Conservation (phyloP, 345 rosid species). For the Euphorbia pulcherrima region DNA sequence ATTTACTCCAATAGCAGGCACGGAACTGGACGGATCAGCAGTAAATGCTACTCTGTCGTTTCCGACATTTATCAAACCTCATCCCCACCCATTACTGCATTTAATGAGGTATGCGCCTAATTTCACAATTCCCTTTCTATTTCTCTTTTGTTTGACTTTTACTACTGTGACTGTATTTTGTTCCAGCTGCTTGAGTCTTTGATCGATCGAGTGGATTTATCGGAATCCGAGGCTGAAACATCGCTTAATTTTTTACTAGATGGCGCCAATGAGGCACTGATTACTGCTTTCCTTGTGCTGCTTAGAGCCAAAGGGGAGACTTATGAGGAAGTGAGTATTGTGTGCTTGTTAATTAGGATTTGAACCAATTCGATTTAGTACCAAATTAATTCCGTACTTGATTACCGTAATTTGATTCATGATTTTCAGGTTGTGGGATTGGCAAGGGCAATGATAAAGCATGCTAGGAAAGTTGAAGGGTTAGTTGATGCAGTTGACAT, state of each 20-base stretch:
- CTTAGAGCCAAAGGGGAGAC: conserved; percentile 97
- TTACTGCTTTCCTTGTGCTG: conserved; percentile 83
- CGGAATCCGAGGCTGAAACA: conserved; percentile 72
- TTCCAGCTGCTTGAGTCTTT: conserved; percentile 57
- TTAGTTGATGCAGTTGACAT: conserved; percentile 69
- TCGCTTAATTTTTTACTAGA: conserved; percentile 56
- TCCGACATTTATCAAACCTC: conserved; percentile 31
- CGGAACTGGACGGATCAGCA: neutral
- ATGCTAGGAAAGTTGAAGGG: conserved; percentile 76
- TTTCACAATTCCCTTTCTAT: neutral
- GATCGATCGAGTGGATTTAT: conserved; percentile 59
- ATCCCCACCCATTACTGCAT: conserved; percentile 28
- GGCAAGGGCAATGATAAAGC: conserved; percentile 80
- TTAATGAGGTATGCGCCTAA: conserved; percentile 38
- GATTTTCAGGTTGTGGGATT: conserved; percentile 62
- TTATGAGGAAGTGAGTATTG: conserved; percentile 59
- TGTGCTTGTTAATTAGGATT: neutral
- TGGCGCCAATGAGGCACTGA: conserved; percentile 60
- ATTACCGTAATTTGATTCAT: neutral
- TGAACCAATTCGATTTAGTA: neutral
- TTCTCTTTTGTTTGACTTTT: neutral
- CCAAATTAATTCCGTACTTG: neutral
- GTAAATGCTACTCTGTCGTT: conserved; percentile 20
- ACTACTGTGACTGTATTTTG: neutral
- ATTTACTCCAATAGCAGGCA: neutral